Evolutionary conservation across 2,329 filamentous ascomycete genomes (phyloP).

Genomic region (Metarhizium sp.): DNA sequence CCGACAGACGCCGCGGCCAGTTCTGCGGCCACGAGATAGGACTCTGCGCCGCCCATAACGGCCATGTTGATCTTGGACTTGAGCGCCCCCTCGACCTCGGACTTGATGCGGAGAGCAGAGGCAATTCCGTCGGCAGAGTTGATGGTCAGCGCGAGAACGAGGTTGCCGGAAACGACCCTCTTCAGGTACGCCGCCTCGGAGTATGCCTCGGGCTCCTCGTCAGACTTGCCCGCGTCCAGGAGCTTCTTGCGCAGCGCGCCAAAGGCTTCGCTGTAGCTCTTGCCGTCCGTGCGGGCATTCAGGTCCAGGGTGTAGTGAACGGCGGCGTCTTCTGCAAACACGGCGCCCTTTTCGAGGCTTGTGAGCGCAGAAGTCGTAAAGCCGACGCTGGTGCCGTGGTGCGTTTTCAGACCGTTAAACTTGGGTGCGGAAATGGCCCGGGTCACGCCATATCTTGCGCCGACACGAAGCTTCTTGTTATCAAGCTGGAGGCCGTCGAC

Average conservation of each 20-base stretch:
- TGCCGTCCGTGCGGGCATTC: constrained; percentile 23
- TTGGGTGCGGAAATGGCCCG: constrained; percentile 48
- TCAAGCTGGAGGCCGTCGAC: constrained; percentile 46
- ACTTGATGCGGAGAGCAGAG: constrained; percentile 48
- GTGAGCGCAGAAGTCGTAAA: constrained; percentile 43
- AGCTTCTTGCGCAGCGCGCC: constrained; percentile 43
- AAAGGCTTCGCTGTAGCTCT: constrained; percentile 45
- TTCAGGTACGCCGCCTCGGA: constrained; percentile 41
- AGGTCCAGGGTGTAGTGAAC: constrained; percentile 50
- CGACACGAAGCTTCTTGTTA: constrained; percentile 44
- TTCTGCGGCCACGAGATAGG: constrained; percentile 47
- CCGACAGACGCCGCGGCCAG: constrained; percentile 47
- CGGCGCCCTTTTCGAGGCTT: constrained; percentile 35
- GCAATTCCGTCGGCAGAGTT: constrained; percentile 57
- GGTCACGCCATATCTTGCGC: constrained; percentile 47
- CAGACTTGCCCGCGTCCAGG: constrained; percentile 34
- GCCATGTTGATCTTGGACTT: constrained; percentile 37
- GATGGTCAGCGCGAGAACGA: constrained; percentile 47
- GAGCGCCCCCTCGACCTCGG: constrained; percentile 38
- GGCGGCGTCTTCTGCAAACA: constrained; percentile 45
- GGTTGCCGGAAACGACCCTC: constrained; percentile 42
- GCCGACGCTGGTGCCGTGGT: constrained; percentile 49
- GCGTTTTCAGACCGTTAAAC: constrained; percentile 30
- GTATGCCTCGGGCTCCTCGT: constrained; percentile 26
- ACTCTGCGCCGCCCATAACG: constrained; percentile 54